Evolutionary conservation across 176 grass and related monocot species (phyloP), one percentile per base, ranked within the genome.

Genomic region (Cymbopogon citratus): DNA sequence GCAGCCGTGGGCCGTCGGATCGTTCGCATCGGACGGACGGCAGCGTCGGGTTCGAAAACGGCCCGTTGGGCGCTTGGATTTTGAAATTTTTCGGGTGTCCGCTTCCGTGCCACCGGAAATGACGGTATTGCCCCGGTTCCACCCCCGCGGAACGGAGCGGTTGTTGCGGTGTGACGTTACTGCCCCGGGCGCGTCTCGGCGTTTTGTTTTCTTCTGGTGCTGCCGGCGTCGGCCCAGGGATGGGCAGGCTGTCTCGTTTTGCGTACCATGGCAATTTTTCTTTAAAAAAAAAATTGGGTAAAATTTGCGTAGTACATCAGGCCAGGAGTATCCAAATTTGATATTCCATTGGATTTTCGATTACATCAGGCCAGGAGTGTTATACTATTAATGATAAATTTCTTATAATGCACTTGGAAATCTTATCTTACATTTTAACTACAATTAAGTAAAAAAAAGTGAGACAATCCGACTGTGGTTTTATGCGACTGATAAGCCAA

Each of bases 11-110:
- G 26, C 86, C 89, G 90, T 88, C 63, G 10, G 93, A 90, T 95
- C 65, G 31, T 1, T 0, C 21, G 2, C 75, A 90, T 92, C 87
- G 66, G 86, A 90, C 85, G 92, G 63, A 6, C 69, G 38, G 1
- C 48, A 6, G 9, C 83, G 64, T 83, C 87, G 39, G 52, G 38
- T 81, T 69, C 41, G 72, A 82, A 84, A 87, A 82, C 46, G 52
- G 71, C 77, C 86, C 80, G 65, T 89, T 89, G 82, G 70, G 67
- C 31, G 10, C 65, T 52, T 31, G 69, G 51, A 78, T 88, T 93
- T 94, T 88, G 75, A 88, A 93, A 44, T 68, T 35, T 87, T 87
- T 76, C 14, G 78, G 63, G n/a, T 59, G 81, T 45, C 76, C 36
- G 48, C 13, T 80, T 76, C 31, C 29, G 21, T 0, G 41, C 1